These are phyloP conservation scores for Solanum lycopersicoides DNA, from an alignment of 257 asterid species.

Conservation along the genomic window DNA sequence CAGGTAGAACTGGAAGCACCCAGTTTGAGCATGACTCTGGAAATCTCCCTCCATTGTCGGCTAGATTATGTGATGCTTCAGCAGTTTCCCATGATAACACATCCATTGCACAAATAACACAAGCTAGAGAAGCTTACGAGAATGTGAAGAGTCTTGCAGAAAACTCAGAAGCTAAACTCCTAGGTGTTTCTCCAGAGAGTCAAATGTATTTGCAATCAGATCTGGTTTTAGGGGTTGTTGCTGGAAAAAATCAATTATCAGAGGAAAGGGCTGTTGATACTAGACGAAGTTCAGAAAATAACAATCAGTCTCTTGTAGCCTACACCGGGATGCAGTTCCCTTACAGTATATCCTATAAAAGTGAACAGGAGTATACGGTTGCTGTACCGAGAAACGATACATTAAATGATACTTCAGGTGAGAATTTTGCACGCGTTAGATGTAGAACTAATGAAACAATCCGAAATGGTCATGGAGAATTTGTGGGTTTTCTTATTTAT, in stretches of 20 bases:
- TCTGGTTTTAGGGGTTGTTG: conserved; percentile 22
- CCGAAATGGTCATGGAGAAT: conserved; percentile 8
- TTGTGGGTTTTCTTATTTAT: background rate
- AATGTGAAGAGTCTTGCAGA: conserved; percentile 16
- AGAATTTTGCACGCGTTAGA: conserved; percentile 13
- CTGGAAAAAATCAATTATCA: conserved; percentile 16
- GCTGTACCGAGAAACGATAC: conserved; percentile 7
- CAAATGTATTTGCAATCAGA: conserved; percentile 17
- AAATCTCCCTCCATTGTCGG: conserved; percentile 19
- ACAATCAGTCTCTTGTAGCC: conserved; percentile 31
- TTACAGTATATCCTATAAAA: conserved; percentile 7
- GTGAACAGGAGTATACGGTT: conserved; percentile 14
- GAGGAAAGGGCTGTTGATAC: conserved; percentile 18
- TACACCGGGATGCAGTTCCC: conserved; percentile 29
- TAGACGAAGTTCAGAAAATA: conserved; percentile 18
- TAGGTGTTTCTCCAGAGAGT: conserved; percentile 18
- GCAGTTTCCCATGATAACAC: conserved; percentile 10
- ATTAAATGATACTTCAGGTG: conserved; percentile 20
- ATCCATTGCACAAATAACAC: conserved; percentile 24
- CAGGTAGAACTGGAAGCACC: conserved; percentile 16
- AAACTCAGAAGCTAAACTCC: conserved; percentile 24
- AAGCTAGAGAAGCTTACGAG: conserved; percentile 32
- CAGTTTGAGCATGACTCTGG: conserved; percentile 29
- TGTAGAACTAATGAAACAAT: conserved; percentile 19
- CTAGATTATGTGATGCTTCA: conserved; percentile 16